Evolutionary conservation across 257 asterid genomes (phyloP).

Genomic region (Gardenia jasminoides): DNA sequence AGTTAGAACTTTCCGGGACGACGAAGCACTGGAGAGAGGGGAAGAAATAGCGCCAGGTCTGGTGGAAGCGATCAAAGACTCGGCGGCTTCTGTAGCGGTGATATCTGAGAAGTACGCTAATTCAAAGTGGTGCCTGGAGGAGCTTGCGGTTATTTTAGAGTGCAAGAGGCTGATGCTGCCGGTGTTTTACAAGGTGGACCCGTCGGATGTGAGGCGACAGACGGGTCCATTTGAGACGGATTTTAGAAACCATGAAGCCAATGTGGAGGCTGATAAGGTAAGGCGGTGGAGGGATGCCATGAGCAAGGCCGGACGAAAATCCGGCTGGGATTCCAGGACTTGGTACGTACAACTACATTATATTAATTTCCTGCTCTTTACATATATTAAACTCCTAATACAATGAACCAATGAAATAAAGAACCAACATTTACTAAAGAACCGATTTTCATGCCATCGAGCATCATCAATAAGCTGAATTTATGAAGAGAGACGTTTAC

Average conservation of each 20-base stretch:
- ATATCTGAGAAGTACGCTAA: slow-evolving; percentile 29
- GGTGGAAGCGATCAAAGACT: slow-evolving; percentile 27
- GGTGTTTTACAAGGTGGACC: slow-evolving; percentile 28
- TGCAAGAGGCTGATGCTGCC: slow-evolving; percentile 23
- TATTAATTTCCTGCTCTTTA: too few species aligned
- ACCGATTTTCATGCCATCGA: too few species aligned
- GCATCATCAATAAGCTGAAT: too few species aligned
- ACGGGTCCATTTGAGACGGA: slow-evolving; percentile 22
- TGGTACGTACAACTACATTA: slow-evolving; percentile 1
- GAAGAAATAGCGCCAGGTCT: slow-evolving; percentile 24
- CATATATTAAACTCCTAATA: too few species aligned
- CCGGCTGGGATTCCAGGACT: slow-evolving; percentile 29
- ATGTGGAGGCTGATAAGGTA: slow-evolving; percentile 13
- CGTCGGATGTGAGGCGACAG: slow-evolving; percentile 33
- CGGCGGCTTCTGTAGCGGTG: slow-evolving; percentile 33
- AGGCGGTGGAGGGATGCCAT: slow-evolving; percentile 31
- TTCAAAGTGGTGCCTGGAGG: slow-evolving; percentile 37
- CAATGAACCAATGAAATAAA: too few species aligned
- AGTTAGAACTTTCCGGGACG: slow-evolving; percentile 30
- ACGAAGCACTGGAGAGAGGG: slow-evolving; percentile 22
- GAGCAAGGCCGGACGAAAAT: slow-evolving; percentile 24
- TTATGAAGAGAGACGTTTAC: too few species aligned
- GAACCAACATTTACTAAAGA: too few species aligned
- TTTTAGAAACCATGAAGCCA: neutral
- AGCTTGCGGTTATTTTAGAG: slow-evolving; percentile 21